These are phyloP conservation scores for Trichoderma afroharzianum DNA, from an alignment of 2,329 filamentous ascomycete species.

Conservation along the genomic window DNA sequence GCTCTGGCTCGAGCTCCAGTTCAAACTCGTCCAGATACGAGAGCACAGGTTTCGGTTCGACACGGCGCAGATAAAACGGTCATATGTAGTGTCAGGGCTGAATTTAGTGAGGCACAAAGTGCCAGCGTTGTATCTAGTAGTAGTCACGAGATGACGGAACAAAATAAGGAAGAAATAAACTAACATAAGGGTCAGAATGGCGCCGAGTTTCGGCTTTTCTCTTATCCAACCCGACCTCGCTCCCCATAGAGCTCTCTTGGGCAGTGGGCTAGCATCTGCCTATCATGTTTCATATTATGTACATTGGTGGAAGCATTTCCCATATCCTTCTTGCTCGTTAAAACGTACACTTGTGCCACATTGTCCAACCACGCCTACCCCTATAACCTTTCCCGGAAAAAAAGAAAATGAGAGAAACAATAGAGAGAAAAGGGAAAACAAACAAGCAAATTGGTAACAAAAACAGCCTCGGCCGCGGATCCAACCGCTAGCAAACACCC, in stretches of 20 bases:
- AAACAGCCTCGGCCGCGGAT: not conserved
- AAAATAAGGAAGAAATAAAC: not conserved
- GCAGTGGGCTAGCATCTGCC: not conserved
- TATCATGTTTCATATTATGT: conserved; percentile 21
- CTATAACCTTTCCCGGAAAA: not conserved
- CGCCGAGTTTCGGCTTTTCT: conserved; percentile 11
- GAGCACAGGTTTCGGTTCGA: conserved; percentile 72
- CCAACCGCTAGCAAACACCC: conserved; percentile 1
- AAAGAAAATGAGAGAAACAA: not conserved
- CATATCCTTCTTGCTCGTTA: conserved; percentile 19
- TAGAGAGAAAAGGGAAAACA: not conserved
- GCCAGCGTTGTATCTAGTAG: not conserved
- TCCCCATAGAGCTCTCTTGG: conserved; percentile 2
- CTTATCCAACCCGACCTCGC: conserved; percentile 22
- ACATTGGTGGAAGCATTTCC: conserved; percentile 21
- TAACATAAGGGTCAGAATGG: not conserved
- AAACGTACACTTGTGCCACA: conserved; percentile 22
- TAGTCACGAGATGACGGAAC: not conserved
- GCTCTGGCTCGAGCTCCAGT: conserved; percentile 30
- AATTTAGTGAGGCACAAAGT: not conserved
- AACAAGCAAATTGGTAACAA: not conserved
- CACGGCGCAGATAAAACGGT: conserved; percentile 49
- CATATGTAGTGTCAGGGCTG: not conserved
- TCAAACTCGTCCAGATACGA: conserved; percentile 51
- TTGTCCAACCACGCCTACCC: conserved; percentile 22